Percentiles rank a stretch among this genome's conserved stretches.
phyloP scores from a whole-genome alignment of 140 eudicot genomes.

The Ambrosia hybrid region DNA sequence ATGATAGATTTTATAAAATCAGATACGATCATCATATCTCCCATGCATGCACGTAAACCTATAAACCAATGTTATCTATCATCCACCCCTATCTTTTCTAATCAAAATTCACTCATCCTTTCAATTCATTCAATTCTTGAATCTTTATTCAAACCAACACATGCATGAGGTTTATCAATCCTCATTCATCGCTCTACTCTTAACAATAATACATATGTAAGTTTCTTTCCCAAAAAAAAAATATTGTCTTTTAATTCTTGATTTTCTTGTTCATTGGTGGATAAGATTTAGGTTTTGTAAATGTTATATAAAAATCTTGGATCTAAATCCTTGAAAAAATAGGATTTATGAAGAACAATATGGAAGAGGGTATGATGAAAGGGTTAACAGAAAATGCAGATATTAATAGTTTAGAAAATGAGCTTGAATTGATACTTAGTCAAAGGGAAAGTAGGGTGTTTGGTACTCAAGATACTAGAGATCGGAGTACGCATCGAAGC shows the following conservation, averaged over 20 bases:
- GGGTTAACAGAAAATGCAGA: conserved; percentile 41
- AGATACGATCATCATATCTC: background rate
- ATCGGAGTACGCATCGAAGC: conserved; percentile 50
- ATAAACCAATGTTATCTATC: background rate
- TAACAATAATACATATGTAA: conserved; percentile 34
- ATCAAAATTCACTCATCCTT: conserved; percentile 9
- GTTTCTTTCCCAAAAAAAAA: background rate
- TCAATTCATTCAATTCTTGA: background rate
- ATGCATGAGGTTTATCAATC: conserved; percentile 10
- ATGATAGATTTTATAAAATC: too few species aligned
- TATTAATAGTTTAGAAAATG: conserved; percentile 43
- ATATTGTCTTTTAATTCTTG: too few species aligned
- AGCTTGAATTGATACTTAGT: conserved; percentile 56
- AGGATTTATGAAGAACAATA: background rate
- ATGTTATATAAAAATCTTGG: background rate
- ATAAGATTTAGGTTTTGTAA: too few species aligned
- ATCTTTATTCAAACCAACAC: conserved; percentile 20
- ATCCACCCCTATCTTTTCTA: background rate
- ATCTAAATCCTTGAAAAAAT: conserved; percentile 11
- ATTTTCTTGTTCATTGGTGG: too few species aligned
- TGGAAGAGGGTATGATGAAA: conserved; percentile 32
- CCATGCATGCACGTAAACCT: conserved; percentile 27
- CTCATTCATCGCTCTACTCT: conserved; percentile 30
- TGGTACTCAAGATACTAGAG: too few species aligned
- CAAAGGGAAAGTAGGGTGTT: background rate